Percentiles rank a stretch among this genome's conserved stretches.
These are phyloP conservation scores for Boletus rubropictus DNA, from an alignment of 768 basidiomycete genomes.

Conservation along the genomic window DNA sequence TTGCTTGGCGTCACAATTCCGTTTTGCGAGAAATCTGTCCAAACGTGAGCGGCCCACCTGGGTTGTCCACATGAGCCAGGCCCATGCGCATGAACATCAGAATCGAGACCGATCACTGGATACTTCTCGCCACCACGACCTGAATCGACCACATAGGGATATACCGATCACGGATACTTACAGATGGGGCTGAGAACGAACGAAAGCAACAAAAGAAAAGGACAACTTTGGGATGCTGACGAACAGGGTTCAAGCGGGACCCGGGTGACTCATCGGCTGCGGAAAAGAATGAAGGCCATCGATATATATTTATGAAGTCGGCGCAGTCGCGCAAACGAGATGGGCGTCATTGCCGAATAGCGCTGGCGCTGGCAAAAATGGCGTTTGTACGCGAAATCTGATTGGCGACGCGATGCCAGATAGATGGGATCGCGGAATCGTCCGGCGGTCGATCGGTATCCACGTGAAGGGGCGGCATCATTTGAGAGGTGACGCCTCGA, in stretches of 20 bases:
- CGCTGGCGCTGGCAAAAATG: slow-evolving; percentile 6
- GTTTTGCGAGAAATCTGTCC: not conserved
- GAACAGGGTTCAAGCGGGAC: not conserved
- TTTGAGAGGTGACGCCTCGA: not conserved
- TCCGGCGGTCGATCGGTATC: not conserved
- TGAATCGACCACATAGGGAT: slow-evolving; percentile 11
- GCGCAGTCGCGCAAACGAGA: slow-evolving; percentile 12
- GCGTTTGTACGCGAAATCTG: slow-evolving; percentile 2
- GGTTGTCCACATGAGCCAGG: not conserved
- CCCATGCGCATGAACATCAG: not conserved
- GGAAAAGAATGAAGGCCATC: not conserved
- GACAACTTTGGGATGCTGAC: not conserved
- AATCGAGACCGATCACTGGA: slow-evolving; percentile 16
- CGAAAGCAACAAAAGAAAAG: not conserved
- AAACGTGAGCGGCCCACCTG: not conserved
- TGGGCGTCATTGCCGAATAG: slow-evolving; percentile 14
- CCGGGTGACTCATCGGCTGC: not conserved
- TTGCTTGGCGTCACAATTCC: not conserved
- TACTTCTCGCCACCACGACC: slow-evolving; percentile 3
- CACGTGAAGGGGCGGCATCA: slow-evolving; percentile 8
- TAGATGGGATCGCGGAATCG: slow-evolving; percentile 1
- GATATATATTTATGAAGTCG: slow-evolving; percentile 15
- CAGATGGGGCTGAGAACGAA: slow-evolving; percentile 2
- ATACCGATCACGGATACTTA: slow-evolving; percentile 5
- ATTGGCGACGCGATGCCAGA: not conserved